phyloP scores from a whole-genome alignment of 352 stramenopile genomes.

The Globisporangium spiculum region DNA sequence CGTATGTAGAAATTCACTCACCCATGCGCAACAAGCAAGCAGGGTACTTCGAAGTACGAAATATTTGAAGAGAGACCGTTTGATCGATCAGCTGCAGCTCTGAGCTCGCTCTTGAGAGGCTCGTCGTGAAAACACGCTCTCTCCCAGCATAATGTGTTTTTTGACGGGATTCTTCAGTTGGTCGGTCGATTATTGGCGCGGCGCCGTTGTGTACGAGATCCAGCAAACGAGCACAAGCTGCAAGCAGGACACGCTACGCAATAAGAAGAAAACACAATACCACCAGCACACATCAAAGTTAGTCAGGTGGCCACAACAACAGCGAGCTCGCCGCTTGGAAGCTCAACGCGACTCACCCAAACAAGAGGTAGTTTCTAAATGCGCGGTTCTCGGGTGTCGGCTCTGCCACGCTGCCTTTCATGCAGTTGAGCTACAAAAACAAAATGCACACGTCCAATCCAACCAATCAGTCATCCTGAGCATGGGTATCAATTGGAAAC shows the following conservation, averaged over 20 bases:
- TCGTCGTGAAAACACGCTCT: no score
- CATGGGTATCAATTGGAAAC: neutral
- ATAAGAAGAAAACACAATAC: neutral
- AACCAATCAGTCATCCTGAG: neutral
- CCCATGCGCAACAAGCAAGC: neutral
- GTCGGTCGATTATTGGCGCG: conserved; percentile 32
- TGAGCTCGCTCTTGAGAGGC: no score
- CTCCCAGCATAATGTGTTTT: neutral
- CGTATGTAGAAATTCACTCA: neutral
- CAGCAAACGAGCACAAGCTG: conserved; percentile 80
- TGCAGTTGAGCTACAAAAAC: conserved; percentile 70
- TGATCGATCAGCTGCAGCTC: no score
- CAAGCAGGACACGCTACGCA: conserved; percentile 67
- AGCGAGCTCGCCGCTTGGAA: neutral
- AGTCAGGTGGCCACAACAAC: neutral
- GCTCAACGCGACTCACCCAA: conserved; percentile 48
- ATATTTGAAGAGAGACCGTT: neutral
- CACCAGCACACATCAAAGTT: neutral
- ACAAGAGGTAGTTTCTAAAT: conserved; percentile 86
- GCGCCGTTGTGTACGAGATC: conserved; percentile 84
- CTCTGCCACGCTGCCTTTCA: conserved; percentile 82
- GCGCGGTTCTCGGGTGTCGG: conserved; percentile 66
- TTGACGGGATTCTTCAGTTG: neutral
- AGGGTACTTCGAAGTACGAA: neutral
- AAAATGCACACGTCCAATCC: neutral